These are phyloP conservation scores for Gaeumannomyces tritici DNA, from an alignment of 2,329 filamentous ascomycete species.

Conservation along the genomic window DNA sequence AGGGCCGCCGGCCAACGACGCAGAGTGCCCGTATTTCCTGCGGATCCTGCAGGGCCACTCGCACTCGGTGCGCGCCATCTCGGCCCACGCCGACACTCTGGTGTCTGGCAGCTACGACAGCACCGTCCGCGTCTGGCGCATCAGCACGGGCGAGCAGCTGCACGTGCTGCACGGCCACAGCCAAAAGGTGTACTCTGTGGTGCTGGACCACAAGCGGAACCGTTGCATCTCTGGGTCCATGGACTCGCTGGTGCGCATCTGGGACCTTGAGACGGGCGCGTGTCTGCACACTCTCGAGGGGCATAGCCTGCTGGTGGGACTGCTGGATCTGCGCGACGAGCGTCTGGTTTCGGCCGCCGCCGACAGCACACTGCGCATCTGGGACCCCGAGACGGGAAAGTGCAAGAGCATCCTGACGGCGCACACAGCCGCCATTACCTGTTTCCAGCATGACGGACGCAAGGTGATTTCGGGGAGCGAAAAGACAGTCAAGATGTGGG, in stretches of 20 bases:
- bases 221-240: slow-evolving; percentile 97
- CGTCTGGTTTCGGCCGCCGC: slow-evolving; percentile 90
- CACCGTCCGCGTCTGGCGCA: slow-evolving; percentile 92
- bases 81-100: slow-evolving; percentile 88
- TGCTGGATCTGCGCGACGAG: slow-evolving; percentile 82
- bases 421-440: slow-evolving; percentile 95
- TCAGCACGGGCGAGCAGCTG: slow-evolving; percentile 83
- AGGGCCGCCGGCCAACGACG: slow-evolving; percentile 60
- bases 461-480: slow-evolving; percentile 97
- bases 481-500: slow-evolving; percentile 97
- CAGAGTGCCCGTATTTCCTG: slow-evolving; percentile 91
- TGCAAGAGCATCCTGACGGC: slow-evolving; percentile 86
- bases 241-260: slow-evolving; percentile 97
- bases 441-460: slow-evolving; percentile 93
- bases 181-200: slow-evolving; percentile 95
- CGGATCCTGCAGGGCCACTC: slow-evolving; percentile 77
- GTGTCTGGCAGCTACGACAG: slow-evolving; percentile 96
- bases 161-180: slow-evolving; percentile 79
- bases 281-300: slow-evolving; percentile 87
- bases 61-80: slow-evolving; percentile 92
- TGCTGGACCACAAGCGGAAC: slow-evolving; percentile 82
- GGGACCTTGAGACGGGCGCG: slow-evolving; percentile 80
- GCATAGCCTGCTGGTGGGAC: slow-evolving; percentile 82
- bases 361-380: slow-evolving; percentile 89
- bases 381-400: slow-evolving; percentile 87